Evolutionary conservation across 345 rosid species (phyloP).

Genomic region (Aquilaria malaccensis): DNA sequence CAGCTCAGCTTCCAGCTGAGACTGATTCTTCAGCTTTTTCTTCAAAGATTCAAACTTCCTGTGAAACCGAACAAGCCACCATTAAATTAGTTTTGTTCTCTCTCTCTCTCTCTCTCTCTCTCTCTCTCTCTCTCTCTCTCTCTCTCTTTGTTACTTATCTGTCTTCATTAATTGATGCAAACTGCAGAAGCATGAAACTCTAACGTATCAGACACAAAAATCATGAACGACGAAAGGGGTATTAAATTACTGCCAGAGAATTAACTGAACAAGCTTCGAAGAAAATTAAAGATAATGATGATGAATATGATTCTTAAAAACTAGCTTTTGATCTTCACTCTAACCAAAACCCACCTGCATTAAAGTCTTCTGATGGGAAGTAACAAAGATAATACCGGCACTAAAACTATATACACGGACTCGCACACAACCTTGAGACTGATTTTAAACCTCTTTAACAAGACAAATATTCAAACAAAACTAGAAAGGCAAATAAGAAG

Average conservation of each 20-base stretch:
- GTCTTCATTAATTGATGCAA: constrained; percentile 7
- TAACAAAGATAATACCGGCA: constrained; percentile 23
- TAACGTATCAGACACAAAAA: constrained; percentile 24
- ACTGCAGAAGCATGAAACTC: constrained; percentile 22
- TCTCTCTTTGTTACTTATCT: constrained; percentile 20
- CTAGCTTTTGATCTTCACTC: constrained; percentile 22
- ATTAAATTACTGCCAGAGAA: constrained; percentile 27
- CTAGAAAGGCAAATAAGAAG: constrained; percentile 16
- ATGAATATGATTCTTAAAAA: constrained; percentile 14
- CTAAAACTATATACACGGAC: constrained; percentile 33
- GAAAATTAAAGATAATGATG: constrained; percentile 10
- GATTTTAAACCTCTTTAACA: constrained; percentile 25
- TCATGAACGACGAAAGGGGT: constrained; percentile 16
- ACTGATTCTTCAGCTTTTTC: constrained; percentile 18
- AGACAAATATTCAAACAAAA: constrained; percentile 16
- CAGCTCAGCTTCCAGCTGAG: constrained; percentile 10
- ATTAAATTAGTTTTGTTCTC: not conserved
- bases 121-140: constrained; percentile 14
- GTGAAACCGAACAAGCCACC: constrained; percentile 9
- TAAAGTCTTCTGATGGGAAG: constrained; percentile 21
- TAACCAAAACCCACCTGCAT: constrained; percentile 39
- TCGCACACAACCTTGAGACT: constrained; percentile 37
- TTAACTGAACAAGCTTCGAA: constrained; percentile 17
- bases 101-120: constrained; percentile 18
- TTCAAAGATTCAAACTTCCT: constrained; percentile 6